Base-by-base conservation (phyloP, 441 rosid species). In the Erysimum cheiri region DNA sequence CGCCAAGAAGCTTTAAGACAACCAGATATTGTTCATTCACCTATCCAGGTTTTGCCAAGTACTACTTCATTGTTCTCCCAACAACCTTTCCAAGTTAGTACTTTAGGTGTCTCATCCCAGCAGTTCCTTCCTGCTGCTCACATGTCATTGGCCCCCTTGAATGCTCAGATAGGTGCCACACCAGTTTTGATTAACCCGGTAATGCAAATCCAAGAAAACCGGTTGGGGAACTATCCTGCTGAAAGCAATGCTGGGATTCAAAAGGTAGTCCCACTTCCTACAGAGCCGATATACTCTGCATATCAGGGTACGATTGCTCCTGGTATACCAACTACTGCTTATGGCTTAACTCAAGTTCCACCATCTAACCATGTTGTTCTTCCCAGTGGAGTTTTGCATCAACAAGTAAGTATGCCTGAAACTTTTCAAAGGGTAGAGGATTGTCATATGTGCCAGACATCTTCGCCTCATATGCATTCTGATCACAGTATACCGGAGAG, bases 391-490 rank as follows among this genome's bases (percentile, higher is more conserved):
- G 1, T 1, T 8, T 33, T 54, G 13, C 22, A 54, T 14, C 59
- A 14, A 14, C 59, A 54, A 14, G 40, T 54, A 31, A 15, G 3
- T 14, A 54, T 4, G 22, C 39, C 40, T 32, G 59, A 54, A 54
- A 31, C 8, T 31, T 54, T 14, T 3, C 58, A 14, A 29, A 13
- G 37, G 58, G 35, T 53, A 6, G 35, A 29, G 9, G 37, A 31
- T n/a, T 53, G 58, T n/a, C 58, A 53, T 29, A 53, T 31, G 58
- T 29, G 37, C 6, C 58, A 53, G 58, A 32, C 59, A 31, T 31
- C 40, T 31, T 54, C 32, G 24, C 59, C 59, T 54, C 59, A 32
- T 54, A 29, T 54, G 40, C 59, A 54, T 54, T 32, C 24, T 54
- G 40, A 54, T 32, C 59, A 7, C 24, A 32, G 4, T 14, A 8